These are phyloP conservation scores for Pseudocercospora ulei DNA, from an alignment of 2,329 filamentous ascomycete species.

Conservation along the genomic window DNA sequence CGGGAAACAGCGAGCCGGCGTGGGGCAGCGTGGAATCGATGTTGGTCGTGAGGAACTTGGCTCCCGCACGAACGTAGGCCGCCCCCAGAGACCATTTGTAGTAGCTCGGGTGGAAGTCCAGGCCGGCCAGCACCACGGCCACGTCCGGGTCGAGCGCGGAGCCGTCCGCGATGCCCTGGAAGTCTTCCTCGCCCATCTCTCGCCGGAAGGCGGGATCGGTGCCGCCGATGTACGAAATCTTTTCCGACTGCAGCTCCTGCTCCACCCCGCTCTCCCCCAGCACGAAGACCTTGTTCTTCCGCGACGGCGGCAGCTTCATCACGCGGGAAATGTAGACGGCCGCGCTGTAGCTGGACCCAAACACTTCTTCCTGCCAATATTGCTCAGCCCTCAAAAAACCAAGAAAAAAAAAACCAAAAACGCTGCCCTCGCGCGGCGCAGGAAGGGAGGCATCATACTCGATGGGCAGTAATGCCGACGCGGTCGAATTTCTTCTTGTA, in stretches of 20 bases:
- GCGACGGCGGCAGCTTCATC: constrained; percentile 60
- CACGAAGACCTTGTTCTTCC: constrained; percentile 88
- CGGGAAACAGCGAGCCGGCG: constrained; percentile 74
- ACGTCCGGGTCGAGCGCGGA: constrained; percentile 80
- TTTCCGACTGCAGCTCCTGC: constrained; percentile 71
- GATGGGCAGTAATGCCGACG: constrained; percentile 67
- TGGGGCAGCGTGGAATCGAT: constrained; percentile 81
- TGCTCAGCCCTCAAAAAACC: no score
- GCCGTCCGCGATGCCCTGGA: constrained; percentile 58
- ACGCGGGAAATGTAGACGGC: constrained; percentile 94
- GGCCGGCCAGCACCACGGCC: constrained; percentile 74
- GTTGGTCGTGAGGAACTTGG: constrained; percentile 86
- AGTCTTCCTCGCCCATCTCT: constrained; percentile 73
- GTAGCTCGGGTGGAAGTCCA: constrained; percentile 95
- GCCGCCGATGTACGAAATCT: constrained; percentile 71
- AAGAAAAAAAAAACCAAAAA: no score
- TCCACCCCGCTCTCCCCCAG: constrained; percentile 88
- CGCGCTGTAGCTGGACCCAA: constrained; percentile 88
- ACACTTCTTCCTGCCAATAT: constrained; percentile 90
- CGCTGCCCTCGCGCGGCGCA: no score
- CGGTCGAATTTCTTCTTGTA: constrained; percentile 83
- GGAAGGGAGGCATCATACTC: constrained; percentile 40
- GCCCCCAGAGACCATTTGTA: constrained; percentile 76
- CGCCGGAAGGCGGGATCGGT: constrained; percentile 69
- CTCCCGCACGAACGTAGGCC: constrained; percentile 75